These are phyloP conservation scores for Pichia sorboxylosa DNA, from an alignment of 1,139 yeast genomes.

Conservation along the genomic window DNA sequence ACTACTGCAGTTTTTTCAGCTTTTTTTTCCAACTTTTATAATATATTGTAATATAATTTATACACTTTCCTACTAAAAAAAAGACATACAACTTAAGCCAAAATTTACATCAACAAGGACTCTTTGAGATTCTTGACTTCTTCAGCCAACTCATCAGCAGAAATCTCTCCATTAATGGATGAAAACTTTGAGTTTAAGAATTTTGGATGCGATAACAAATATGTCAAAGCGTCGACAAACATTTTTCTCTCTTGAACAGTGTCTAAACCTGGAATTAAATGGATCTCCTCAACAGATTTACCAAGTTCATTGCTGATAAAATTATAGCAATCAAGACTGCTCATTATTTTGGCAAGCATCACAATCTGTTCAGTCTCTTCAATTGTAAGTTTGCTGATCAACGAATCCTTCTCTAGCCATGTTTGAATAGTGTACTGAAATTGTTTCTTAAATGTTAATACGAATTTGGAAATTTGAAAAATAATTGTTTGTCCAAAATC, in stretches of 20 bases:
- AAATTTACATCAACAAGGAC: conserved; percentile 23
- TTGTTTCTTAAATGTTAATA: conserved; percentile 56
- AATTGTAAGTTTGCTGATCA: conserved; percentile 51
- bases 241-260: conserved; percentile 43
- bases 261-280: conserved; percentile 51
- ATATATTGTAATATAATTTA: no score
- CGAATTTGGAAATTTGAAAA: conserved; percentile 56
- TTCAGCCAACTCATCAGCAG: conserved; percentile 36
- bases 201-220: conserved; percentile 76
- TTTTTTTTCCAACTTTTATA: no score
- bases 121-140: conserved; percentile 49
- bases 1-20: no score
- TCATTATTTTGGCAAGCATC: conserved; percentile 49
- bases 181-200: conserved; percentile 43
- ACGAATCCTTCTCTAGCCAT: conserved; percentile 53
- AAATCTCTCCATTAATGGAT: conserved; percentile 5
- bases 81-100: no score
- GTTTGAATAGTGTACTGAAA: conserved; percentile 48
- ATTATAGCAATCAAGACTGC: conserved; percentile 35
- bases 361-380: conserved; percentile 77
- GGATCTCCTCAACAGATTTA: conserved; percentile 17
- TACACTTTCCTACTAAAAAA: no score
- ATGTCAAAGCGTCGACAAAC: conserved; percentile 48
- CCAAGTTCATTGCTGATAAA: conserved; percentile 22
- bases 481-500: conserved; percentile 52